phyloP scores from a whole-genome alignment of 176 grass and related monocot genomes.

The Thinopyrum elongatum region DNA sequence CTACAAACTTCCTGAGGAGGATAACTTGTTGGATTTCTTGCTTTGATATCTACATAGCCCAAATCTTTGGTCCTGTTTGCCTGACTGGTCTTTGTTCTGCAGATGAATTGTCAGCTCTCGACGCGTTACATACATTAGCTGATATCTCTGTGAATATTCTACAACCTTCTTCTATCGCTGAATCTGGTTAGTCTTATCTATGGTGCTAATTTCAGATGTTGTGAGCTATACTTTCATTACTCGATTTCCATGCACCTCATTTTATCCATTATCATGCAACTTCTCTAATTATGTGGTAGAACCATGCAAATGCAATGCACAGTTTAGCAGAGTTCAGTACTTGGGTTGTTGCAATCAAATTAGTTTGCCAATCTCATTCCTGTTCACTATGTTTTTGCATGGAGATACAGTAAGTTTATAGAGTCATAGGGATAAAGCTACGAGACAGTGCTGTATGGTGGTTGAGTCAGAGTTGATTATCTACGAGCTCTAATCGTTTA shows the following conservation, averaged over 20 bases:
- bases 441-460: neutral
- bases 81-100: slow-evolving; percentile 31
- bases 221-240: slow-evolving; percentile 9
- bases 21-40: slow-evolving; percentile 22
- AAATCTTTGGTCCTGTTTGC: neutral
- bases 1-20: neutral
- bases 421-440: slow-evolving; percentile 2
- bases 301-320: neutral
- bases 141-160: slow-evolving; percentile 96
- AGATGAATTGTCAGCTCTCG: slow-evolving; percentile 71
- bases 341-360: slow-evolving; percentile 20
- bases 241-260: neutral
- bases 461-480: neutral
- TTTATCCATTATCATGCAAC: slow-evolving; percentile 1
- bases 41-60: neutral
- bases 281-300: neutral
- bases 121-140: slow-evolving; percentile 90
- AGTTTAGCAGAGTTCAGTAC: slow-evolving; percentile 1
- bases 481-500: neutral
- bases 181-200: slow-evolving; percentile 72
- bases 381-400: slow-evolving; percentile 11
- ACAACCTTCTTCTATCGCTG: slow-evolving; percentile 61
- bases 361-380: neutral
- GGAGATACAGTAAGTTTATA: slow-evolving; percentile 1
- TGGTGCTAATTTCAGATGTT: neutral